A percentile compares a stretch with the other conserved stretches of the same genome.
Conservation (phyloP, 306 rosid species). For the Macrotyloma uniflorum region DNA sequence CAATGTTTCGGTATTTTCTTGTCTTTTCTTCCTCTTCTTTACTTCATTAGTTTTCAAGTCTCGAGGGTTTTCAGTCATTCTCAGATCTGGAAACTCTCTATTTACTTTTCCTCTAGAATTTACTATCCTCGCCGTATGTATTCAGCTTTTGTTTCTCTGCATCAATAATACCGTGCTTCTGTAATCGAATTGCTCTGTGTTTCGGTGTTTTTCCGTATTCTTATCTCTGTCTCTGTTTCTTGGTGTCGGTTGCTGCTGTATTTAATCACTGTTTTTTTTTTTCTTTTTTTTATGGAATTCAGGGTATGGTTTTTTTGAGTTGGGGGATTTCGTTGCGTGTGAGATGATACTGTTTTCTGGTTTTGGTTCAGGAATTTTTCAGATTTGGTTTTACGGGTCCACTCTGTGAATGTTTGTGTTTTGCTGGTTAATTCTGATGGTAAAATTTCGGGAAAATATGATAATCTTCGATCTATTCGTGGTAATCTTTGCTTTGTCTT, state of each 20-base stretch:
- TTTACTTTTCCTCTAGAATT: not conserved
- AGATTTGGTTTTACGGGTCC: slow-evolving; percentile 14
- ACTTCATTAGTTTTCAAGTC: not conserved
- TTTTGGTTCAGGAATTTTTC: not conserved
- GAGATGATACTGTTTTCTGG: not conserved
- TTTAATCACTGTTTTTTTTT: not conserved
- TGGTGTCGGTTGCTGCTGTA: slow-evolving; percentile 1
- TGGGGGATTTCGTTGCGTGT: not conserved
- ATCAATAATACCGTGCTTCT: not conserved
- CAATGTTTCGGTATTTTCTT: not conserved
- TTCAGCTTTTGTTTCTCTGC: not conserved
- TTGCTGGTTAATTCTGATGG: not conserved
- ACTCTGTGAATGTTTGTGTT: slow-evolving; percentile 6
- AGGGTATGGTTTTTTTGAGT: slow-evolving; percentile 8
- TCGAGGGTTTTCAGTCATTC: slow-evolving; percentile 7
- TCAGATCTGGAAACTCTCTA: slow-evolving; percentile 41
- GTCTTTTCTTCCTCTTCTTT: not conserved
- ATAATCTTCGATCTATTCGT: slow-evolving; percentile 8
- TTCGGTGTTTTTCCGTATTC: not conserved
- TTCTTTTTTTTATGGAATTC: not conserved
- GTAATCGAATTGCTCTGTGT: slow-evolving; percentile 1
- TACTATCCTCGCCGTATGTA: not conserved
- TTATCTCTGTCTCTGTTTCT: not conserved
- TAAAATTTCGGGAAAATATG: not conserved
- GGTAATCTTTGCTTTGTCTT: slow-evolving; percentile 4